These are phyloP conservation scores for Dendryphion nanum DNA, from an alignment of 2,329 filamentous ascomycete species.

Conservation along the genomic window DNA sequence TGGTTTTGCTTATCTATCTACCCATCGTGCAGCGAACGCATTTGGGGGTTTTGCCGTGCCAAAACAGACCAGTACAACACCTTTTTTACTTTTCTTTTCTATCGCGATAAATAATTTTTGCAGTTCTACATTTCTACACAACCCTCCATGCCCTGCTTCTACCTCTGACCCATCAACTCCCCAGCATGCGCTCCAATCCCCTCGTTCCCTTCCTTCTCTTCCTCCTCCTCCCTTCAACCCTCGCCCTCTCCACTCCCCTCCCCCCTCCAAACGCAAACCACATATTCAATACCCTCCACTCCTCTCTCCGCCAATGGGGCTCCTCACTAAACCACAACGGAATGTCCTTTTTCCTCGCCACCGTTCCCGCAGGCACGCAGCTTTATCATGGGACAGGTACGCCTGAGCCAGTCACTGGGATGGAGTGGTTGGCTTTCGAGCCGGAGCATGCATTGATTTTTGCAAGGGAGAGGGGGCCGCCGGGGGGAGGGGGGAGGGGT, in stretches of 20 bases:
- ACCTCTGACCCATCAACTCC: too few species aligned
- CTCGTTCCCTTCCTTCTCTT: too few species aligned
- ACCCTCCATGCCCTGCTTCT: too few species aligned
- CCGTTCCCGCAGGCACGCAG: constrained; percentile 62
- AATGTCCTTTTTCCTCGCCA: constrained; percentile 67
- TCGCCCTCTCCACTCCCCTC: constrained; percentile 3
- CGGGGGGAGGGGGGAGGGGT: constrained; percentile 2
- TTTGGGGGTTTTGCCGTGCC: too few species aligned
- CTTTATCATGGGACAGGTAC: constrained; percentile 64
- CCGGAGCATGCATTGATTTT: constrained; percentile 70
- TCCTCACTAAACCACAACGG: constrained; percentile 73
- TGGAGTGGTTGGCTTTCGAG: constrained; percentile 76
- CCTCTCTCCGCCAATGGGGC: constrained; percentile 72
- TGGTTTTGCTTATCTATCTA: too few species aligned
- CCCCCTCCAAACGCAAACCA: constrained; percentile 54
- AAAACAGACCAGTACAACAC: too few species aligned
- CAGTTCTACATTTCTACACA: too few species aligned
- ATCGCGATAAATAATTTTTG: too few species aligned
- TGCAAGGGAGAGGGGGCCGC: constrained; percentile 39
- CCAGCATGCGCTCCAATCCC: too few species aligned
- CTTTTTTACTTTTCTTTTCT: too few species aligned
- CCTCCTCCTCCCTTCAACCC: constrained; percentile 4
- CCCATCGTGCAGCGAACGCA: too few species aligned
- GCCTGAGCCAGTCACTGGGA: constrained; percentile 49
- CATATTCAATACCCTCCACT: constrained; percentile 72